Evolutionary conservation across 495 filamentous ascomycete genomes (phyloP).

Genomic region (Lepraria neglecta): DNA sequence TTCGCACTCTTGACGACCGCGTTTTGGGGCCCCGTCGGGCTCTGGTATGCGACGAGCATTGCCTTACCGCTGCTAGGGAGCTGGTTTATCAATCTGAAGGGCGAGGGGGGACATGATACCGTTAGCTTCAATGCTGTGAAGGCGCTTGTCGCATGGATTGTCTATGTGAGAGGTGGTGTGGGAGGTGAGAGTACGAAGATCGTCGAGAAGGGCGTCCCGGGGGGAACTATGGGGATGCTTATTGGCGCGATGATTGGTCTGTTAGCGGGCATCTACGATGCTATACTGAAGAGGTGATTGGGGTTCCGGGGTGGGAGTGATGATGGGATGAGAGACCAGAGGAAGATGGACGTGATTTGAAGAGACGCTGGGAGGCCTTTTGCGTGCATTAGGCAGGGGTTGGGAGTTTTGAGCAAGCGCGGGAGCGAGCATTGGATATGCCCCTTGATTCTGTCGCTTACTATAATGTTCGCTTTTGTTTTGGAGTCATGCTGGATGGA

Average conservation of each 20-base stretch:
- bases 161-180: slow-evolving; percentile 63
- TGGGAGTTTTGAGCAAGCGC: background rate
- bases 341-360: background rate
- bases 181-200: slow-evolving; percentile 45
- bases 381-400: background rate
- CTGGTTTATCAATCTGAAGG: slow-evolving; percentile 82
- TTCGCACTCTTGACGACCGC: slow-evolving; percentile 66
- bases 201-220: slow-evolving; percentile 63
- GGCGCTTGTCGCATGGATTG: slow-evolving; percentile 68
- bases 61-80: slow-evolving; percentile 62
- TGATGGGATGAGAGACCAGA: background rate
- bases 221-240: slow-evolving; percentile 62
- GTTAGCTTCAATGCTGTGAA: slow-evolving; percentile 84
- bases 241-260: slow-evolving; percentile 65
- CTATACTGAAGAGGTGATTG: slow-evolving; percentile 63
- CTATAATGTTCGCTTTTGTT: slow-evolving; percentile 5
- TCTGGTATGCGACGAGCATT: slow-evolving; percentile 71
- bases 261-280: slow-evolving; percentile 73
- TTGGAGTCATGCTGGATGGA: background rate
- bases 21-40: slow-evolving; percentile 76
- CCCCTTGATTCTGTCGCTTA: background rate
- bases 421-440: slow-evolving; percentile 8
- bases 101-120: slow-evolving; percentile 64
- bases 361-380: background rate
- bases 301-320: background rate